Percentiles rank a stretch among this genome's conserved stretches.
phyloP scores from a whole-genome alignment of 345 rosid species.

The Erysimum cheiranthoides region DNA sequence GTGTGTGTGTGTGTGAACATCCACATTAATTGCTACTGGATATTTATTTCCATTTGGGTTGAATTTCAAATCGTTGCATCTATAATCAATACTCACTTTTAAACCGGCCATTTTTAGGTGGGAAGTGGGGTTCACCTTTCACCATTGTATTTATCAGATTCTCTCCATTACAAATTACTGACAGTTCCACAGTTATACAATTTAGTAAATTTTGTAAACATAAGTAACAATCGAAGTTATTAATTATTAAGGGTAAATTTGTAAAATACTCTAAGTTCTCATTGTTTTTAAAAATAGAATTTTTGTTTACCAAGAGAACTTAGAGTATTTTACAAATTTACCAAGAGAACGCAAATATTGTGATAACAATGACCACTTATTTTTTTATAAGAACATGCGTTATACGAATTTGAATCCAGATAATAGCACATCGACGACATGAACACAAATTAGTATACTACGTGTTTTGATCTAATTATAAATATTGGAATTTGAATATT shows the following conservation, averaged over 20 bases:
- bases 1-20: slow-evolving; percentile 9
- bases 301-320: no score
- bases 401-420: not conserved
- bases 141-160: slow-evolving; percentile 40
- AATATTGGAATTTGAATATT: not conserved
- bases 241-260: not conserved
- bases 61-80: slow-evolving; percentile 37
- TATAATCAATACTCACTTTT: slow-evolving; percentile 47
- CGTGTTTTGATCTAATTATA: not conserved
- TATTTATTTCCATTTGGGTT: slow-evolving; percentile 13
- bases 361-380: not conserved
- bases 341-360: no score
- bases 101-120: slow-evolving; percentile 51
- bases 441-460: not conserved
- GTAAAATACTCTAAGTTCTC: no score
- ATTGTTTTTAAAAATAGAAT: no score
- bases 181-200: slow-evolving; percentile 11
- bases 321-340: no score
- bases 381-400: not conserved
- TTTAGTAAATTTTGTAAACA: not conserved
- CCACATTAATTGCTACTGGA: slow-evolving; percentile 32
- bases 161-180: slow-evolving; percentile 35
- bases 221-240: not conserved
- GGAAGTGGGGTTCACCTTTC: slow-evolving; percentile 46
- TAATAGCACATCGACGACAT: not conserved